A percentile compares a stretch with the other conserved stretches of the same genome.
Evolutionary conservation across 306 rosid genomes (phyloP).

Genomic region (Betula pendula): DNA sequence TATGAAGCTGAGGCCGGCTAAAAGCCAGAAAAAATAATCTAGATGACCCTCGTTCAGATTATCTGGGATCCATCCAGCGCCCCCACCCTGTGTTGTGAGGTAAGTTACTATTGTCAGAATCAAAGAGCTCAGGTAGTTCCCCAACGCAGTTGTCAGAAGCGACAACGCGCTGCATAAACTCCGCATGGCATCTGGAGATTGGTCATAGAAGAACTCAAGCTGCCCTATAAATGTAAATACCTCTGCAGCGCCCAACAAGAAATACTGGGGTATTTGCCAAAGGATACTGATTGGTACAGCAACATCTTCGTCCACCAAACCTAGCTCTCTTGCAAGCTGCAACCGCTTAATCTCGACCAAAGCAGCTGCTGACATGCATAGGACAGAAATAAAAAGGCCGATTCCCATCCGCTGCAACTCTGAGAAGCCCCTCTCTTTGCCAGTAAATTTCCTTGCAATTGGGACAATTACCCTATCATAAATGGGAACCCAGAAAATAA

Average conservation of each 20-base stretch:
- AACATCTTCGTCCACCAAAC: constrained; percentile 52
- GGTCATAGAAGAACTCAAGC: too few species aligned
- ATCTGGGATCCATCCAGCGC: constrained; percentile 80
- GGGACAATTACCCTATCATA: constrained; percentile 83
- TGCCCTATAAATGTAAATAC: too few species aligned
- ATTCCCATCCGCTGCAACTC: constrained; percentile 97
- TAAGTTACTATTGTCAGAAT: constrained; percentile 79
- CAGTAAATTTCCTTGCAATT: constrained; percentile 70
- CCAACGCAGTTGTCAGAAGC: too few species aligned
- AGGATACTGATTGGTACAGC: constrained; percentile 73
- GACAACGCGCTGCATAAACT: constrained; percentile 18
- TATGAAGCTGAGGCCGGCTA: constrained; percentile 78
- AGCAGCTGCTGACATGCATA: constrained; percentile 97
- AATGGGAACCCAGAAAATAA: constrained; percentile 89
- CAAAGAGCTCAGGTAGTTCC: constrained; percentile 71
- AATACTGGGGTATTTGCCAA: constrained; percentile 76
- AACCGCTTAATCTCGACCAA: constrained; percentile 68
- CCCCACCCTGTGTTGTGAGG: constrained; percentile 64
- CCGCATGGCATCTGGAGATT: too few species aligned
- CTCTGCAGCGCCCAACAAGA: too few species aligned
- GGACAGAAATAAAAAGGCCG: constrained; percentile 72
- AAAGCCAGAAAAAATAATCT: constrained; percentile 85
- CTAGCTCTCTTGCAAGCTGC: constrained; percentile 65
- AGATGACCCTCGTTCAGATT: constrained; percentile 83
- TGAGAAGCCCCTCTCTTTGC: constrained; percentile 84